These are phyloP conservation scores for Moringa oleifera DNA, from an alignment of 345 rosid genomes.

Conservation along the genomic window DNA sequence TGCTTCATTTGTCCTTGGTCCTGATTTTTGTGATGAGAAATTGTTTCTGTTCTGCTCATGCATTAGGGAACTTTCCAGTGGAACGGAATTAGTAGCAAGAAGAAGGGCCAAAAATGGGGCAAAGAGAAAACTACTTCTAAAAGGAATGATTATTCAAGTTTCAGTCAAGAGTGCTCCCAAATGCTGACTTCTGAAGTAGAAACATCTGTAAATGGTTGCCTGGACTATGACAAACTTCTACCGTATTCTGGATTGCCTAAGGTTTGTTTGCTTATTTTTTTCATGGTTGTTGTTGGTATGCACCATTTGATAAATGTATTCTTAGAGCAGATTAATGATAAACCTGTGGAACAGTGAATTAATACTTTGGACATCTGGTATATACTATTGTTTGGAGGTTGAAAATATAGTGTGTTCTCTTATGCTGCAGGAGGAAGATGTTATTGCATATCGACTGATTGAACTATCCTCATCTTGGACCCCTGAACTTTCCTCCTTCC, in stretches of 20 bases:
- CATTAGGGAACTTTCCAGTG: conserved; percentile 57
- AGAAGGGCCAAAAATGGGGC: conserved; percentile 95
- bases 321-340: neutral
- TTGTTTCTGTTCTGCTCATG: conserved; percentile 13
- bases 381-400: neutral
- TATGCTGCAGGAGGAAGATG: conserved; percentile 73
- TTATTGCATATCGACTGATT: conserved; percentile 80
- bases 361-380: neutral
- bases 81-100: conserved; percentile 88
- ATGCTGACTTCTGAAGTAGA: conserved; percentile 31
- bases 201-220: conserved; percentile 19
- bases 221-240: conserved; percentile 57
- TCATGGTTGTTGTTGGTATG: neutral
- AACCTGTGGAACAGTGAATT: neutral
- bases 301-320: neutral
- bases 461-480: conserved; percentile 91
- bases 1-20: neutral
- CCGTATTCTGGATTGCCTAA: conserved; percentile 57
- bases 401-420: neutral
- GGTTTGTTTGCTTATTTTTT: conserved; percentile 37
- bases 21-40: conserved; percentile 2
- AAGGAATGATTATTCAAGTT: conserved; percentile 34
- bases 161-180: conserved; percentile 34
- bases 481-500: conserved; percentile 73
- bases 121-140: conserved; percentile 50